A percentile compares a stretch with the other conserved stretches of the same genome.
Evolutionary conservation across 179 eudicot species (phyloP).

Genomic region (Beta macrorhiza): DNA sequence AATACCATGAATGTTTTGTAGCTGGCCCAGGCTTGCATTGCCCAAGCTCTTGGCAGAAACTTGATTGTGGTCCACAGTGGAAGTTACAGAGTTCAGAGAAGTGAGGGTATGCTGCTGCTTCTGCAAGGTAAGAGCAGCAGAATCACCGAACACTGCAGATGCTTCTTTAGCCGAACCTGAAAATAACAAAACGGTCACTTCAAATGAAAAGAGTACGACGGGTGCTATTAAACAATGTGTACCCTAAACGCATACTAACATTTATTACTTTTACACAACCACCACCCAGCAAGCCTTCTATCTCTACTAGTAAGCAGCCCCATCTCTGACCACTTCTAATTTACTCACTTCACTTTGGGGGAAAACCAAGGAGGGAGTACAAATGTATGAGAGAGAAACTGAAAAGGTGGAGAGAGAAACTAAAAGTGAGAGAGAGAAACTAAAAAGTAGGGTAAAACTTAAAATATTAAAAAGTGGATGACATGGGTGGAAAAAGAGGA

Average conservation of each 20-base stretch:
- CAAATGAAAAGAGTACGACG: background rate
- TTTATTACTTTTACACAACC: background rate
- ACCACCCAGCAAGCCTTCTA: background rate
- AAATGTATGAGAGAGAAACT: no score
- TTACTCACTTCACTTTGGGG: no score
- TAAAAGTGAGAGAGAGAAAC: no score
- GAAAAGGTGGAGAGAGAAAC: no score
- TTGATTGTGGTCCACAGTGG: conserved; percentile 54
- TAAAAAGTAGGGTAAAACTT: no score
- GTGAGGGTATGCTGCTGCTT: conserved; percentile 55
- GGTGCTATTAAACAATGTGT: background rate
- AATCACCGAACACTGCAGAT: conserved; percentile 68
- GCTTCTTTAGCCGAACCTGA: conserved; percentile 95
- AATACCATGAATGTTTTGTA: conserved; percentile 41
- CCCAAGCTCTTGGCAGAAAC: conserved; percentile 48
- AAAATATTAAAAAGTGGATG: no score
- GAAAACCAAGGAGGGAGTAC: no score
- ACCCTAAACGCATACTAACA: background rate
- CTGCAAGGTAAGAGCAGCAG: conserved; percentile 68
- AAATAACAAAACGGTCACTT: conserved; percentile 18
- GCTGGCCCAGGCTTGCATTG: conserved; percentile 69
- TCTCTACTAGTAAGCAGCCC: background rate
- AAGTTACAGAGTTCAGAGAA: conserved; percentile 38
- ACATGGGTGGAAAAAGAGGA: no score
- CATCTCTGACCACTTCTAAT: background rate